Conservation (phyloP, 306 rosid species). For the Medicago lupulina region DNA sequence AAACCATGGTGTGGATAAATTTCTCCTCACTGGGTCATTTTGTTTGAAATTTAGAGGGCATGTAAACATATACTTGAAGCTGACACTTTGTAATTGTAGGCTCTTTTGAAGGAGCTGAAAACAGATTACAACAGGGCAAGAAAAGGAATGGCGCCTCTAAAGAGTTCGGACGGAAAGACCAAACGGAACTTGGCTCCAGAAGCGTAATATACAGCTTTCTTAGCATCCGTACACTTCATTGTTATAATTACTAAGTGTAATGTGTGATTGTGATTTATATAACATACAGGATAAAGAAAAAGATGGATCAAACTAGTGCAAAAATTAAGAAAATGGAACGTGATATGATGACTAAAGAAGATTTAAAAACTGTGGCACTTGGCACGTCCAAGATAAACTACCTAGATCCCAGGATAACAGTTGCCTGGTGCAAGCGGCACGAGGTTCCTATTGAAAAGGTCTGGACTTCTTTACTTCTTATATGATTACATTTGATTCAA, state of each 20-base stretch:
- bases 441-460: constrained; percentile 99
- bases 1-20: constrained; percentile 20
- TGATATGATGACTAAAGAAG: constrained; percentile 90
- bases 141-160: constrained; percentile 82
- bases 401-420: constrained; percentile 95
- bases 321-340: constrained; percentile 81
- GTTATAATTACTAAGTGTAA: constrained; percentile 24
- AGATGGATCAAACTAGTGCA: constrained; percentile 72
- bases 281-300: constrained; percentile 72
- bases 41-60: constrained; percentile 32
- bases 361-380: constrained; percentile 89
- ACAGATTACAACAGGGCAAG: constrained; percentile 82
- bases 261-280: constrained; percentile 30
- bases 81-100: constrained; percentile 53
- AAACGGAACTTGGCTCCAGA: constrained; percentile 76
- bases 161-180: constrained; percentile 75
- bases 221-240: constrained; percentile 9
- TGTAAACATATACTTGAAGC: constrained; percentile 5
- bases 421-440: constrained; percentile 99
- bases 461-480: constrained; percentile 21
- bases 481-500: neutral
- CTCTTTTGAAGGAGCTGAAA: constrained; percentile 75
- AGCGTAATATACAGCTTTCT: constrained; percentile 63
- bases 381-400: constrained; percentile 97
- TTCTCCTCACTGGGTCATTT: constrained; percentile 18